Evolutionary conservation across 139 green algal genomes (phyloP), one percentile per base, ranked within the genome.

Genomic region (Micromonas pusilla): DNA sequence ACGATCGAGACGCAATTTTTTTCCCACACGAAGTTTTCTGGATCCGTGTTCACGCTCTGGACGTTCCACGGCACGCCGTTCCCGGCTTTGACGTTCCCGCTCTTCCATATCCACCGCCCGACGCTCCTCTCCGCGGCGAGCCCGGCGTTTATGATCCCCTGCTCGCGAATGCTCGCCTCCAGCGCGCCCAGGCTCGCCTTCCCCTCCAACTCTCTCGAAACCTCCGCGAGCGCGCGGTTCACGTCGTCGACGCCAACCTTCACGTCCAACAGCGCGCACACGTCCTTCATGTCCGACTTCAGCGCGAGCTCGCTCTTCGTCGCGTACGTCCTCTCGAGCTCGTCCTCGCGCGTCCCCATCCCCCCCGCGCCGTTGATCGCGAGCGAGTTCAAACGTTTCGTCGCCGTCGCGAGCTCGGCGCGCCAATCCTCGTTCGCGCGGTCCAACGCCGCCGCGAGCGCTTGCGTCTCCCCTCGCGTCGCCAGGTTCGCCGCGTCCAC

Each of bases 11-110:
- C 73, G 77, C 85, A 84, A 76, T 83, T 79, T 57, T 82, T 76
- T 75, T 88, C 81, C 86, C 86, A 90, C 4, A 83, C 2, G 68
- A 87, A 87, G 68, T 82, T 87, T 52, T 82, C 67, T 0, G 86
- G 77, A 54, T 85, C 84, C 28, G 84, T 85, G 82, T 90, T 90
- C 62, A 88, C 68, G 23, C 75, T 82, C 81, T 90, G 80, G 32
- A 84, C 72, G 76, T 87, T 83, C 81, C 83, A 87, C 16, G 83
- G 81, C 53, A 89, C 77, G 3, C 66, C 68, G 62, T 73, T 77
- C 70, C 82, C 77, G 1, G 73, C 54, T 34, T 81, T 82, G 52
- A 73, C 80, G 13, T 70, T 62, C 32, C 73, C 79, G 60, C 62
- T 83, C 77, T 85, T 86, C 84, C 84, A 88, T 5, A 88, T 75